Evolutionary conservation across 2,329 filamentous ascomycete species (phyloP), one percentile per base, ranked within the genome.

Genomic region (Fusarium brachygibbosum): DNA sequence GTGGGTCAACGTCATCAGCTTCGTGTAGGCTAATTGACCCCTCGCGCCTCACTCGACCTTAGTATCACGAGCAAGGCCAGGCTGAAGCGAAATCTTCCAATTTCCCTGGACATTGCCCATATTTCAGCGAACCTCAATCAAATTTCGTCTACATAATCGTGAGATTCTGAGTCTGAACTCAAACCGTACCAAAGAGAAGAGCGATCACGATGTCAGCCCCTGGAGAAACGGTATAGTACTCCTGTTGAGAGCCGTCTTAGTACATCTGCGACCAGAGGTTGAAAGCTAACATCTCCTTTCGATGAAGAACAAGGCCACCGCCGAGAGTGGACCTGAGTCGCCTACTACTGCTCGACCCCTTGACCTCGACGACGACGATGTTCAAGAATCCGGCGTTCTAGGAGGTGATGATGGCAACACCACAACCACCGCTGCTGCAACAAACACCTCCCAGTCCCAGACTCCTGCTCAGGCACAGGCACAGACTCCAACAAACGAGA

Each of bases 291-390:
- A 56, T 52, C 42, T 31, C 31, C 48, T 57, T 66, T 55, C 45
- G n/a, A 45, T 51, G 16, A 68, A 86, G 82, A 80, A 75, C 72
- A 88, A 87, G 72, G 74, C 76, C 38, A 76, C 79, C 35, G 74
- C 76, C 31, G 79, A 80, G 56, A 77, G 77, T 55, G 84, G 78
- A 63, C 86, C 88, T 37, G 89, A 91, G 79, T 91, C 89, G 46
- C 89, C 89, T 12, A 91, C 89, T 13, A 91, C 89, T 44, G 88
- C 85, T 55, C 82, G 84, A 73, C 88, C 89, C 10, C 83, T 91
- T 76, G 89, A 91, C 66, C 85, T 91, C 82, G 89, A 91, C 76
- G 90, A 92, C 81, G 89, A 92, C 74, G 90, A 91, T 75, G 79
- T 88, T 52, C 89, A 90, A 75, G 90, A 92, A 72, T 82, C 86